These are phyloP conservation scores for Saccharomycopsis fermentans DNA, from an alignment of 805 yeast species.

Conservation along the genomic window DNA sequence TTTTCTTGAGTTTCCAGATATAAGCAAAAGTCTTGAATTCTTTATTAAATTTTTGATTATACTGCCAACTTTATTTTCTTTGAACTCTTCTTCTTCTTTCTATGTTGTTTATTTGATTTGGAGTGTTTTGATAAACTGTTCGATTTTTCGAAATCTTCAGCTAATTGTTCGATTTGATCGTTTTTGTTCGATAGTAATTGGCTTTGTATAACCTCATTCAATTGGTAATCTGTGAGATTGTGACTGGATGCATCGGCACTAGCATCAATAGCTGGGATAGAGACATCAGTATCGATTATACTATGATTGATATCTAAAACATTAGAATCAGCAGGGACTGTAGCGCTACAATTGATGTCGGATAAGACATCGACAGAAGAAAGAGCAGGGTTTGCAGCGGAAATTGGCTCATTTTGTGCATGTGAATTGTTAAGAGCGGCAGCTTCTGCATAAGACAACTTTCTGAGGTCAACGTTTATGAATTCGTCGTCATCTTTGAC, in stretches of 20 bases:
- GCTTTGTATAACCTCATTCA: conserved; percentile 16
- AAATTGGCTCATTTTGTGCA: neutral
- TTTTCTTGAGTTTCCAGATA: too few species aligned
- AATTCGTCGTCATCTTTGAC: conserved; percentile 17
- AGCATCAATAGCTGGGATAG: conserved; percentile 9
- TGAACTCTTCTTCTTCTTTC: neutral
- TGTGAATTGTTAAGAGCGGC: conserved; percentile 10
- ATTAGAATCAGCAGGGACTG: neutral
- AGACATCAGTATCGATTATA: neutral
- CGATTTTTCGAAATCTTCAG: neutral
- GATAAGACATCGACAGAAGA: neutral
- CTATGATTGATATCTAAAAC: neutral
- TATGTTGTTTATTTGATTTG: neutral
- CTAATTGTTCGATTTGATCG: conserved; percentile 1
- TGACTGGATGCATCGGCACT: conserved; percentile 13
- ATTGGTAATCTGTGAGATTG: conserved; percentile 17
- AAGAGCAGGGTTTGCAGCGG: neutral
- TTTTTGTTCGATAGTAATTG: conserved; percentile 1
- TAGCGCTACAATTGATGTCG: neutral
- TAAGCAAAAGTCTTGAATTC: too few species aligned
- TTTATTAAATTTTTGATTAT: too few species aligned
- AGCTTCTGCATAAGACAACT: conserved; percentile 17
- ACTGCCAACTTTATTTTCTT: neutral
- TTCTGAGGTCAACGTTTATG: conserved; percentile 14
- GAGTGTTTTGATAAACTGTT: neutral